A percentile compares a stretch with the other conserved stretches of the same genome.
Conservation (phyloP, 208 protist genomes). For the Leishmania braziliensis region DNA sequence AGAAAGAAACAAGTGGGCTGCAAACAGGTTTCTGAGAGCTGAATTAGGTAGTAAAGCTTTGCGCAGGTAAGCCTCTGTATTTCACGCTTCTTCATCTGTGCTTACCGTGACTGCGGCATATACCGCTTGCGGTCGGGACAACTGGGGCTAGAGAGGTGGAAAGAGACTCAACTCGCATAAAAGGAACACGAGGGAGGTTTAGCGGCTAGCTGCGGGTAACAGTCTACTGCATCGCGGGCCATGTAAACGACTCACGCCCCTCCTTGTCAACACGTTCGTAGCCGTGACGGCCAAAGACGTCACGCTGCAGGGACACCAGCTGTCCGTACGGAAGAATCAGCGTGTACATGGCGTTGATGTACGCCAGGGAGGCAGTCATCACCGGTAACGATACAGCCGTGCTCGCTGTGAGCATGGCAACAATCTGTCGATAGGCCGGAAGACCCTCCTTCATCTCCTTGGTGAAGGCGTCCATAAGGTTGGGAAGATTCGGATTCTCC, state of each 20-base stretch:
- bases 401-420: slow-evolving; percentile 50
- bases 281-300: slow-evolving; percentile 91
- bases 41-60: neutral
- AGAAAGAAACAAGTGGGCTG: neutral
- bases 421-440: slow-evolving; percentile 65
- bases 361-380: slow-evolving; percentile 71
- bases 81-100: no score
- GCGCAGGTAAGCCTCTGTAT: neutral
- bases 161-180: neutral
- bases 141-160: neutral
- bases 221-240: slow-evolving; percentile 83
- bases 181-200: neutral
- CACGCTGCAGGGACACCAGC: slow-evolving; percentile 91
- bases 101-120: neutral
- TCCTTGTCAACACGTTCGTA: slow-evolving; percentile 89
- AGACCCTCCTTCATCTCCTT: slow-evolving; percentile 80
- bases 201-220: neutral
- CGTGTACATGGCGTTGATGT: slow-evolving; percentile 89
- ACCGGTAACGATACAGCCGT: slow-evolving; percentile 77
- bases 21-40: neutral
- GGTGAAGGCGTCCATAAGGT: slow-evolving; percentile 87
- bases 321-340: slow-evolving; percentile 80
- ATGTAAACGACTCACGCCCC: slow-evolving; percentile 76
- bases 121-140: neutral
- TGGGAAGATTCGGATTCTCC: slow-evolving; percentile 82